Evolutionary conservation across 352 stramenopile species (phyloP).

Genomic region (Phytophthora uliginosa): DNA sequence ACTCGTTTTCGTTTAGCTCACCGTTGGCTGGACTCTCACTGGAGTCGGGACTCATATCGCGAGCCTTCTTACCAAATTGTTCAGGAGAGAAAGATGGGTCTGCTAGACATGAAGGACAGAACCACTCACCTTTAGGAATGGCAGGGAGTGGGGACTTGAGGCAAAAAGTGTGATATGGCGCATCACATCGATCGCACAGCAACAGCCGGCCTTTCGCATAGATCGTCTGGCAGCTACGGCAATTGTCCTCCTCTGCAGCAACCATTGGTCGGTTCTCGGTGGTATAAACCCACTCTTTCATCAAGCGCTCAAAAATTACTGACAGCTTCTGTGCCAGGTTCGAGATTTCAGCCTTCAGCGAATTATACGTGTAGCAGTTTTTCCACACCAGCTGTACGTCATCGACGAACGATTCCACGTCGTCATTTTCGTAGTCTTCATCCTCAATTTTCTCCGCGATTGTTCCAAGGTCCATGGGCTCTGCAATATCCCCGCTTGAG

Average conservation of each 20-base stretch:
- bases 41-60: conserved; percentile 30
- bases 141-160: conserved; percentile 62
- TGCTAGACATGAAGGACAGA: conserved; percentile 69
- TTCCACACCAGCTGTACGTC: conserved; percentile 88
- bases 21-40: conserved; percentile 14
- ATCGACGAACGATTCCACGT: conserved; percentile 84
- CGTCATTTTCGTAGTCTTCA: conserved; percentile 88
- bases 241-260: conserved; percentile 82
- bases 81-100: conserved; percentile 69
- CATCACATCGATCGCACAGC: conserved; percentile 86
- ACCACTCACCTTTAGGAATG: conserved; percentile 81
- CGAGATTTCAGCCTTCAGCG: conserved; percentile 83
- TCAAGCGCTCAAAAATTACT: conserved; percentile 81
- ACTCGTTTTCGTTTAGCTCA: conserved; percentile 49
- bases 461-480: conserved; percentile 87
- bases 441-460: conserved; percentile 89
- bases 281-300: conserved; percentile 85
- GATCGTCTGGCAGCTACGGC: conserved; percentile 79
- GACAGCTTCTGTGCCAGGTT: conserved; percentile 79
- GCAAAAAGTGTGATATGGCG: conserved; percentile 88
- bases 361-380: conserved; percentile 91
- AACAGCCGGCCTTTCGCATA: conserved; percentile 73
- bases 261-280: conserved; percentile 60
- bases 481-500: conserved; percentile 69
- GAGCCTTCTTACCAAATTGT: conserved; percentile 57